A percentile compares a stretch with the other conserved stretches of the same genome.
phyloP scores from a whole-genome alignment of 805 yeast species.

The Lipomyces sp. region DNA sequence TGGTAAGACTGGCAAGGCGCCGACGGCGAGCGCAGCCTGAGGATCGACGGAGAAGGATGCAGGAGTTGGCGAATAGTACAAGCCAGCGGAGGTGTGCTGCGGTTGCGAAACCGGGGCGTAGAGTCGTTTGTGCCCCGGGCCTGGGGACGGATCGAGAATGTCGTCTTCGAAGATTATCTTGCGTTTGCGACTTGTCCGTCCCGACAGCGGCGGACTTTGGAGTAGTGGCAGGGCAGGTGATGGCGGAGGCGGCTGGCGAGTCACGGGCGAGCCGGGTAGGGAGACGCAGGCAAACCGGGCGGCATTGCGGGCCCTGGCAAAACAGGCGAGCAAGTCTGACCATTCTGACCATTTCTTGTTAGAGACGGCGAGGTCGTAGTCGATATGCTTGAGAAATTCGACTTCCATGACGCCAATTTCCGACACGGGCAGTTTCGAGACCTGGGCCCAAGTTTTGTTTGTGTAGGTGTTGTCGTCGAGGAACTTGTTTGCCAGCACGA shows the following conservation, averaged over 20 bases:
- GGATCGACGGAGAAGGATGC: not conserved
- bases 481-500: conserved; percentile 88
- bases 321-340: conserved; percentile 24
- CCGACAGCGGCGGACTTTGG: not conserved
- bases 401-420: conserved; percentile 48
- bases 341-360: conserved; percentile 23
- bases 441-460: conserved; percentile 93
- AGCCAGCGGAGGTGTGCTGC: not conserved
- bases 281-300: conserved; percentile 28
- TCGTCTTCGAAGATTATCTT: conserved; percentile 15
- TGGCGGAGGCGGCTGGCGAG: not conserved
- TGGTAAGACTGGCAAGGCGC: not conserved
- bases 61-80: not conserved
- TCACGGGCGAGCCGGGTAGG: conserved; percentile 30
- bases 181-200: conserved; percentile 10
- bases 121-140: conserved; percentile 13
- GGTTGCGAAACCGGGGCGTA: not conserved
- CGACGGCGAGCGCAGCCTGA: not conserved
- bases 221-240: not conserved
- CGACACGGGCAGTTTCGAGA: conserved; percentile 75
- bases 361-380: conserved; percentile 29
- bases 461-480: conserved; percentile 97
- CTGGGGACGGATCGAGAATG: not conserved
- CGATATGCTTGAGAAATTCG: conserved; percentile 28
- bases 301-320: conserved; percentile 18